phyloP scores from a whole-genome alignment of 1,139 yeast species.

The Pichia sp. region DNA sequence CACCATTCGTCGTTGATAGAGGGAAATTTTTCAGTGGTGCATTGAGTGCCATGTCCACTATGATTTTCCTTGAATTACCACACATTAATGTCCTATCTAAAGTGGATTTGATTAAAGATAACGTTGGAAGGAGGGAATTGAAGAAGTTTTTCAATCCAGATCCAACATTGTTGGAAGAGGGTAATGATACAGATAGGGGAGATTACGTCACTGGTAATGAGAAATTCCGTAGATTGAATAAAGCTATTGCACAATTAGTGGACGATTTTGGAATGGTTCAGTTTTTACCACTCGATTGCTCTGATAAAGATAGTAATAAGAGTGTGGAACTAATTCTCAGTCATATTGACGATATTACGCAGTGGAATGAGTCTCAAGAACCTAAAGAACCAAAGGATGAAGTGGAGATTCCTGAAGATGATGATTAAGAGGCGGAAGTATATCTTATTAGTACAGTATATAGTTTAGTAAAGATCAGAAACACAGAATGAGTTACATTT shows the following conservation, averaged over 20 bases:
- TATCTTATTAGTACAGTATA: no score
- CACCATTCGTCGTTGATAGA: conserved; percentile 85
- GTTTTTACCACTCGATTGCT: conserved; percentile 81
- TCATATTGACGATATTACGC: conserved; percentile 94
- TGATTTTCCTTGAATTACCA: conserved; percentile 91
- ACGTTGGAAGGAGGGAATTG: conserved; percentile 63
- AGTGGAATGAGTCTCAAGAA: conserved; percentile 95
- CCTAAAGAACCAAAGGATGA: conserved; percentile 93
- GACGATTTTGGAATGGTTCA: conserved; percentile 99
- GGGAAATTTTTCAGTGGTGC: conserved; percentile 95
- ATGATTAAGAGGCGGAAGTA: no score
- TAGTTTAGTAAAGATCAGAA: no score
- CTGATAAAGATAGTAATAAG: conserved; percentile 54
- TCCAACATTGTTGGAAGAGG: conserved; percentile 56
- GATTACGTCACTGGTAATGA: conserved; percentile 45
- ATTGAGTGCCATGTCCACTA: conserved; percentile 95
- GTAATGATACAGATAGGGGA: conserved; percentile 33
- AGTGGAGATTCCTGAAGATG: conserved; percentile 43
- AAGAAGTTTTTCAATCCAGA: conserved; percentile 89
- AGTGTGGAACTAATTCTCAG: conserved; percentile 79
- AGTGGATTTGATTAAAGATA: conserved; percentile 75
- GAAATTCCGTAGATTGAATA: conserved; percentile 64
- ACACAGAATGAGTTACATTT: no score
- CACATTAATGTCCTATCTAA: conserved; percentile 87
- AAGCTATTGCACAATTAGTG: conserved; percentile 77